Evolutionary conservation across 192 early-diverging fungal genomes (phyloP).

Genomic region (Linnemannia elongata): DNA sequence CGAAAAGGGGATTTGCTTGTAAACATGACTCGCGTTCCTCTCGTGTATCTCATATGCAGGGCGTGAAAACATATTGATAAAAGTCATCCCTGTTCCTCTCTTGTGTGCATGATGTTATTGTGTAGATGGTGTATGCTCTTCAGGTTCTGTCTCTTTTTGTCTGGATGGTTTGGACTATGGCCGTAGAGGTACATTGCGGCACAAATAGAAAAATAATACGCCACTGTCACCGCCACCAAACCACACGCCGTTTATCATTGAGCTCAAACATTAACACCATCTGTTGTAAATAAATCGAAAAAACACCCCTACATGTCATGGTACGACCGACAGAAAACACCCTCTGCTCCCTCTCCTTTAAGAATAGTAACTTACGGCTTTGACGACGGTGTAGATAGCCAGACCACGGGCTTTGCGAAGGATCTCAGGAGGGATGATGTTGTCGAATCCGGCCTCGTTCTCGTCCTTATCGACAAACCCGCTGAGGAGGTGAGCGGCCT

Average conservation of each 20-base stretch:
- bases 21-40: neutral
- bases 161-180: neutral
- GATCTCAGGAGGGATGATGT: constrained; percentile 77
- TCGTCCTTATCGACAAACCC: constrained; percentile 54
- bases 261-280: neutral
- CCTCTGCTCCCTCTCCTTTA: neutral
- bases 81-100: neutral
- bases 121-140: too few relatives aligned
- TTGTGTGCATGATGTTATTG: too few relatives aligned
- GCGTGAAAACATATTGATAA: too few relatives aligned
- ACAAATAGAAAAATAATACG: neutral
- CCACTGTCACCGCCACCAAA: neutral
- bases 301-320: neutral
- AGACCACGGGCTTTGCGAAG: constrained; percentile 86
- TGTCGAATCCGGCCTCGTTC: constrained; percentile 69
- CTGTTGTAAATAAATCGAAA: neutral
- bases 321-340: neutral
- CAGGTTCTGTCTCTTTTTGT: too few relatives aligned
- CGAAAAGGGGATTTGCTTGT: too few relatives aligned
- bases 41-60: neutral
- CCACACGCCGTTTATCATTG: neutral
- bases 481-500: constrained; percentile 47
- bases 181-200: neutral
- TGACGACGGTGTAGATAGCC: constrained; percentile 92
- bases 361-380: constrained; percentile 75